Evolutionary conservation across 139 green algal genomes (phyloP), one percentile per base, ranked within the genome.

Genomic region (Chlorella sp.): DNA sequence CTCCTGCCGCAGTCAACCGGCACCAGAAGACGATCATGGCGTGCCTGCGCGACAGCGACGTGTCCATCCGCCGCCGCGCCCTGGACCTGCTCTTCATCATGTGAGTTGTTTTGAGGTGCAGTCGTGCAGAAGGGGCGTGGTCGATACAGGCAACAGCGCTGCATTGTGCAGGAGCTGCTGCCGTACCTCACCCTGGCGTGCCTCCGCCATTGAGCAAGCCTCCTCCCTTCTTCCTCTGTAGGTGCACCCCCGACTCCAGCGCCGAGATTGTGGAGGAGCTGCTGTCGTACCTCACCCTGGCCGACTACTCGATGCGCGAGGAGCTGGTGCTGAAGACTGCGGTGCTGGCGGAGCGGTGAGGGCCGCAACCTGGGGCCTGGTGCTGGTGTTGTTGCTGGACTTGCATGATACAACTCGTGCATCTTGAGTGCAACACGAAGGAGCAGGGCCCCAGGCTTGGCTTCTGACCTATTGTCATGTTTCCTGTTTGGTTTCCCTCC

Each of bases 251-350:
- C 46, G 30, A 43, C 30, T 65, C n/a, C 16, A 30, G 24, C 16
- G 73, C 73, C 16, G 92, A 91, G 16, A 93, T 98, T 62, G 94
- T 98, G 43, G 91, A 92, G 20, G 89, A 98, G 89, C 93, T 97
- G 84, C 90, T 98, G 36, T 85, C 89, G 48, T 98, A 98, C 85
- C 88, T 99, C 60, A 38, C 73, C 8, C 36, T 54, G n/a, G 80
- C 95, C 1, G 97, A 99, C 87, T 98, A 97, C 81, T 84, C 80
- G 16, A 95, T 99, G 85, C 89, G 96, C 1, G 97, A 99, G 86
- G 97, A 99, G 93, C 91, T 99, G 81, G 95, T 98, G 67, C 92
- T 99, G 38, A 99, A 99, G 89, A 93, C 96, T 7, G 97, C 97
- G 28, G 97, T 99, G 60, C 90, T 99, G 76, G 96, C 97, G 11